Evolutionary conservation across 495 filamentous ascomycete genomes (phyloP).

Genomic region (Tuber calosporum): DNA sequence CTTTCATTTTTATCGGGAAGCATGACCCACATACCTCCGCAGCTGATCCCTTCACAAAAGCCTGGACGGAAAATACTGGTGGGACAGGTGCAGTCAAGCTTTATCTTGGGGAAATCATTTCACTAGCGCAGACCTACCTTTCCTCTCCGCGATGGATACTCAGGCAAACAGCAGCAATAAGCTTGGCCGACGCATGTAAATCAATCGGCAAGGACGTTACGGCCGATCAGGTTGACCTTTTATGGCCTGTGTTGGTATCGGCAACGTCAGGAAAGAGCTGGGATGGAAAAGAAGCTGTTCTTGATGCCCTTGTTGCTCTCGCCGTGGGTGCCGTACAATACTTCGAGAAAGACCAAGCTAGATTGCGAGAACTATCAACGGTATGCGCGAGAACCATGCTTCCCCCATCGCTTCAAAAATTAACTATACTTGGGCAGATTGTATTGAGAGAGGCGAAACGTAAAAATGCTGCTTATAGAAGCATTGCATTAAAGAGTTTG

Average conservation of each 20-base stretch:
- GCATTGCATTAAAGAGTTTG: constrained; percentile 63
- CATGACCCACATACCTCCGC: constrained; percentile 76
- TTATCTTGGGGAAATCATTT: constrained; percentile 74
- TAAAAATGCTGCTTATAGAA: constrained; percentile 72
- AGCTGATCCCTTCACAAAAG: constrained; percentile 64
- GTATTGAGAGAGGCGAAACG: constrained; percentile 81
- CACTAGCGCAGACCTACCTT: constrained; percentile 58
- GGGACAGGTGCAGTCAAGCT: constrained; percentile 71
- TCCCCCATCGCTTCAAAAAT: constrained; percentile 14
- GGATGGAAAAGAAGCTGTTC: constrained; percentile 81
- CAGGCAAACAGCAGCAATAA: constrained; percentile 76
- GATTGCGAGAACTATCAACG: constrained; percentile 51
- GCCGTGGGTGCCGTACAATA: constrained; percentile 54
- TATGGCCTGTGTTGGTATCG: constrained; percentile 79
- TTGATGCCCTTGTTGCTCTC: constrained; percentile 78
- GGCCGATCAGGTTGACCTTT: constrained; percentile 50
- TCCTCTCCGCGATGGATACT: constrained; percentile 77
- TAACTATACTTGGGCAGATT: constrained; percentile 49
- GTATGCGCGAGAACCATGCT: constrained; percentile 47
- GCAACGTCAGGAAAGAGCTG: constrained; percentile 82
- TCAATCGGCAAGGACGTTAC: constrained; percentile 55
- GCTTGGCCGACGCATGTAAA: constrained; percentile 64
- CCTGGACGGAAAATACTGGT: constrained; percentile 84
- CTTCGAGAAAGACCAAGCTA: constrained; percentile 51
- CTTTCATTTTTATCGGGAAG: constrained; percentile 80